Evolutionary conservation across 768 basidiomycete species (phyloP).

Genomic region (Paxillus ammoniavirescens): DNA sequence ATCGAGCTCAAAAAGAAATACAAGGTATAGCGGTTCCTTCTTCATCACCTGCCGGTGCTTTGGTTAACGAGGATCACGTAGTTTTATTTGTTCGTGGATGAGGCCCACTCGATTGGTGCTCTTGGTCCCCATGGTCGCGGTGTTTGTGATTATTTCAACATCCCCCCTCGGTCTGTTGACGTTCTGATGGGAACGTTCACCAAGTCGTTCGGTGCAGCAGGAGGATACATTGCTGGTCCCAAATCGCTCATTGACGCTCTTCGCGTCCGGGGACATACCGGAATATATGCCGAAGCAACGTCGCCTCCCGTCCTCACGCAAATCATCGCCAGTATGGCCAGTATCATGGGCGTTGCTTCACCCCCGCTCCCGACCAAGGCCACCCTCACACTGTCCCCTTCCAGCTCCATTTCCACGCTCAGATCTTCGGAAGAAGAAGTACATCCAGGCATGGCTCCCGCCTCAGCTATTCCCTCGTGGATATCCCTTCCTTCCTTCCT

Average conservation of each 20-base stretch:
- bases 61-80: constrained; percentile 29
- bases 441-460: constrained; percentile 71
- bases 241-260: constrained; percentile 80
- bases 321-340: constrained; percentile 88
- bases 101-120: constrained; percentile 97
- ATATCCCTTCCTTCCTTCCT: constrained; percentile 69
- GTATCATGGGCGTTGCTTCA: constrained; percentile 85
- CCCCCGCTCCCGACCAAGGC: constrained; percentile 31
- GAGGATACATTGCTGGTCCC: constrained; percentile 90
- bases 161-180: constrained; percentile 80
- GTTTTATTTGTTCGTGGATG: constrained; percentile 96
- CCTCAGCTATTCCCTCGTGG: constrained; percentile 71
- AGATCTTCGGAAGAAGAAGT: constrained; percentile 40
- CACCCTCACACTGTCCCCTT: constrained; percentile 27
- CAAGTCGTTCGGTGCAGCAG: constrained; percentile 90
- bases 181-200: constrained; percentile 99
- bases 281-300: constrained; percentile 88
- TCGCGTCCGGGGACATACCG: constrained; percentile 77
- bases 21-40: constrained; percentile 59
- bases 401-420: constrained; percentile 26
- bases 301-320: constrained; percentile 89
- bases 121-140: constrained; percentile 94
- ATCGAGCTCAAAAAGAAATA: constrained; percentile 90
- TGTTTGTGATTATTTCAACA: constrained; percentile 89
- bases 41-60: neutral